These are phyloP conservation scores for Irpex lacteus DNA, from an alignment of 1,284 basidiomycete species.

Conservation along the genomic window DNA sequence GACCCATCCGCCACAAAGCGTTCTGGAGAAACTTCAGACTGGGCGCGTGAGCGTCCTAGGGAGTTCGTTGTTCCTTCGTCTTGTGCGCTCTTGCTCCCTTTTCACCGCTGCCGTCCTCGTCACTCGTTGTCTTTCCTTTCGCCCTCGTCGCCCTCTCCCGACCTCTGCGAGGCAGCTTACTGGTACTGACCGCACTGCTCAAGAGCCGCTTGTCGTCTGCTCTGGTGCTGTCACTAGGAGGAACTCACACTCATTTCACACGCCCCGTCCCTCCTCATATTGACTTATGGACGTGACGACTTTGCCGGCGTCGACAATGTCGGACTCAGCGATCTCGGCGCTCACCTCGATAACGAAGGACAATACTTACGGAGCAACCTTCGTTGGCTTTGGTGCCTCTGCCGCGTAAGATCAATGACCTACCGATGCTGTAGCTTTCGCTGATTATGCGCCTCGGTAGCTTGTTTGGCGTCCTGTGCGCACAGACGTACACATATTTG, in stretches of 20 bases:
- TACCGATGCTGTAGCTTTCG: background rate
- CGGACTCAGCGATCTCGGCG: conserved; percentile 10
- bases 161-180: background rate
- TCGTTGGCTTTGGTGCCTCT: conserved; percentile 56
- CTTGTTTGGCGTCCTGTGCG: conserved; percentile 47
- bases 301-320: conserved; percentile 7
- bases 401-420: conserved; percentile 28
- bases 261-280: background rate
- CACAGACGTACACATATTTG: conserved; percentile 55
- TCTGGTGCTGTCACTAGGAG: background rate
- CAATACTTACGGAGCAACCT: conserved; percentile 57
- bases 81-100: background rate
- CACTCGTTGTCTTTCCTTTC: background rate
- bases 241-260: background rate
- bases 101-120: background rate
- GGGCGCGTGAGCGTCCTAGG: background rate
- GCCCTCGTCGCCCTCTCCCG: background rate
- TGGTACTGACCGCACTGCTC: background rate
- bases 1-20: background rate
- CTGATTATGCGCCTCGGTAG: conserved; percentile 22
- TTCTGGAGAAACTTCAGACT: background rate
- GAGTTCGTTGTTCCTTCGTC: background rate
- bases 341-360: conserved; percentile 31
- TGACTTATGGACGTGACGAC: conserved; percentile 5
- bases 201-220: background rate